Evolutionary conservation across 306 rosid species (phyloP).

Genomic region (Sicyos baderoa): DNA sequence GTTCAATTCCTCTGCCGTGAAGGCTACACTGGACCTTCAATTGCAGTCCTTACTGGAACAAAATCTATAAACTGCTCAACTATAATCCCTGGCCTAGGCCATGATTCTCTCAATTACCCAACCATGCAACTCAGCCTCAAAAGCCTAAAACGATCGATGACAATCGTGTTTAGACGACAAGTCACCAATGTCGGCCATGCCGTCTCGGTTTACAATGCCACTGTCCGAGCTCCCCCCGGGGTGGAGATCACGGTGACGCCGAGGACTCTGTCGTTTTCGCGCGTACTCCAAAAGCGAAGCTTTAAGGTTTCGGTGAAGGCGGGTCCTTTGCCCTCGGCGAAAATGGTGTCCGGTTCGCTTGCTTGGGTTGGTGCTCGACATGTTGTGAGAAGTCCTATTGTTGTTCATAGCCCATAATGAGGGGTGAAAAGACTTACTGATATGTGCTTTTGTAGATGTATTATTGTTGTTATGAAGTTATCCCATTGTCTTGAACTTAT

Average conservation of each 20-base stretch:
- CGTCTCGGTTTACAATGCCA: slow-evolving; percentile 42
- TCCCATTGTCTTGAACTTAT: neutral
- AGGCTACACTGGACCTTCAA: slow-evolving; percentile 47
- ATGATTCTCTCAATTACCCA: slow-evolving; percentile 78
- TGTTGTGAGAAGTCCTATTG: slow-evolving; percentile 66
- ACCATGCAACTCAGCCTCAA: slow-evolving; percentile 49
- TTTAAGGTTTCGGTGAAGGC: slow-evolving; percentile 72
- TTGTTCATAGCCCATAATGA: slow-evolving; percentile 37
- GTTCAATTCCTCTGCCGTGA: slow-evolving; percentile 68
- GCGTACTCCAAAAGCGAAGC: slow-evolving; percentile 37
- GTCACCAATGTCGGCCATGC: slow-evolving; percentile 75
- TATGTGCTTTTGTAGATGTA: neutral
- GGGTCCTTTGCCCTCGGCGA: slow-evolving; percentile 28
- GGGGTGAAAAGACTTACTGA: neutral
- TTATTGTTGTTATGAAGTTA: neutral
- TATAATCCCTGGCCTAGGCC: slow-evolving; percentile 52
- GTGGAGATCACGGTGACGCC: slow-evolving; percentile 55
- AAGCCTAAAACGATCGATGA: slow-evolving; percentile 21
- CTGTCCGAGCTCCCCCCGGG: slow-evolving; percentile 49
- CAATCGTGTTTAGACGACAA: slow-evolving; percentile 42
- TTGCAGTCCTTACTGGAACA: slow-evolving; percentile 40
- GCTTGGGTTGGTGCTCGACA: slow-evolving; percentile 47
- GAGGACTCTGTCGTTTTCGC: slow-evolving; percentile 36
- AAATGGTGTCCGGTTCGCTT: slow-evolving; percentile 47
- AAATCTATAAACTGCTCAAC: slow-evolving; percentile 52